Percentiles rank a stretch among this genome's conserved stretches.
These are phyloP conservation scores for Metarhizium humberi DNA, from an alignment of 2,329 filamentous ascomycete species.

Conservation along the genomic window DNA sequence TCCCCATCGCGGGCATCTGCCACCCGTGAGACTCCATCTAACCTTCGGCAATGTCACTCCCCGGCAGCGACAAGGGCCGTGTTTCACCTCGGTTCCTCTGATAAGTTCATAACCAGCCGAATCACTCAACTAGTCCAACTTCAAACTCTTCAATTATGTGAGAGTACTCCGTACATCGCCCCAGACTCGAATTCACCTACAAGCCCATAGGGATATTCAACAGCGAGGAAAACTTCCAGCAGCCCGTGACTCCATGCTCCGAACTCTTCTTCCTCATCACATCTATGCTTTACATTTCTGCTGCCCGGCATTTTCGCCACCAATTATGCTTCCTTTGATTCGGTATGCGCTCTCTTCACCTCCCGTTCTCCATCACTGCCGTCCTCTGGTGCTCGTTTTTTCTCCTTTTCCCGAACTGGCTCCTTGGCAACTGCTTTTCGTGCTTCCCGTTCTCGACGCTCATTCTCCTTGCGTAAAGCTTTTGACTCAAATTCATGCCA, in stretches of 20 bases:
- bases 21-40: no score
- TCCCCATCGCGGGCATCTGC: no score
- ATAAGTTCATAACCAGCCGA: not conserved
- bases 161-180: not conserved
- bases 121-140: not conserved
- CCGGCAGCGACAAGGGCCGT: not conserved
- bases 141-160: not conserved
- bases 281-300: not conserved
- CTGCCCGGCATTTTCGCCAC: not conserved
- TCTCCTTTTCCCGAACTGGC: slow-evolving; percentile 24
- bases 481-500: slow-evolving; percentile 99
- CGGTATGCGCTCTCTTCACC: slow-evolving; percentile 24
- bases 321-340: slow-evolving; percentile 11
- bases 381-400: slow-evolving; percentile 28
- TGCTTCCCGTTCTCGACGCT: slow-evolving; percentile 51
- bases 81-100: not conserved
- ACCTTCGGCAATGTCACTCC: no score
- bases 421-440: slow-evolving; percentile 33
- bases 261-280: not conserved
- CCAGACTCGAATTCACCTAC: not conserved
- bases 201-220: not conserved
- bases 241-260: not conserved
- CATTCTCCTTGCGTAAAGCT: slow-evolving; percentile 81
- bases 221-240: not conserved
- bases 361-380: slow-evolving; percentile 20